A percentile compares a stretch with the other conserved stretches of the same genome.
Conservation (phyloP, 2,329 filamentous ascomycete genomes). For the Dactylellina drechsleri region DNA sequence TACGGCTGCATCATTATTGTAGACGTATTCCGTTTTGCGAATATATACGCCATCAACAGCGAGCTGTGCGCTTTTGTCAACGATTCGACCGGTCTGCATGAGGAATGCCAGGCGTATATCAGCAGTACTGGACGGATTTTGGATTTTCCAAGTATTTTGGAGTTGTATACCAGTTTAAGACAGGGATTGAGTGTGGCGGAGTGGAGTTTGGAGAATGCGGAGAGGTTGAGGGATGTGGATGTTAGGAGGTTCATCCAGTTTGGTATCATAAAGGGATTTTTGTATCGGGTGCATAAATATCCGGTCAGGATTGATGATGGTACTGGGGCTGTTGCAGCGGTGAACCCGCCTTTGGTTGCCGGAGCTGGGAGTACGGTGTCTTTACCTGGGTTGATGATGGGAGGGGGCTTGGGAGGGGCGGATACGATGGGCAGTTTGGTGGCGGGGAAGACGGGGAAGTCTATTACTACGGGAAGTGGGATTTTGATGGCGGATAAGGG, state of each 20-base stretch:
- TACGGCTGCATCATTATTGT: constrained; percentile 90
- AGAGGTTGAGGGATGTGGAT: constrained; percentile 80
- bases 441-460: constrained; percentile 56
- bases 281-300: constrained; percentile 94
- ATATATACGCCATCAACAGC: constrained; percentile 85
- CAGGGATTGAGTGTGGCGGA: constrained; percentile 86
- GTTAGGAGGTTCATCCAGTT: constrained; percentile 93
- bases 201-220: constrained; percentile 81
- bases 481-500: constrained; percentile 61
- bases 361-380: constrained; percentile 31
- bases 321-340: constrained; percentile 26
- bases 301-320: constrained; percentile 70
- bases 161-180: constrained; percentile 84
- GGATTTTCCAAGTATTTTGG: constrained; percentile 69
- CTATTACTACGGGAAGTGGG: constrained; percentile 57
- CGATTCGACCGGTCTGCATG: constrained; percentile 75
- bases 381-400: constrained; percentile 30
- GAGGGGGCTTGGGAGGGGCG: constrained; percentile 18
- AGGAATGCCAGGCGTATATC: constrained; percentile 89
- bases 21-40: constrained; percentile 93
- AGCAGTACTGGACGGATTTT: constrained; percentile 61
- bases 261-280: constrained; percentile 90
- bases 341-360: constrained; percentile 4
- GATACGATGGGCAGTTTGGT: constrained; percentile 55
- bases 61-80: constrained; percentile 82